Percentiles rank a stretch among this genome's conserved stretches.
phyloP scores from a whole-genome alignment of 2,329 filamentous ascomycete genomes.

The Colletotrichum sp. region DNA sequence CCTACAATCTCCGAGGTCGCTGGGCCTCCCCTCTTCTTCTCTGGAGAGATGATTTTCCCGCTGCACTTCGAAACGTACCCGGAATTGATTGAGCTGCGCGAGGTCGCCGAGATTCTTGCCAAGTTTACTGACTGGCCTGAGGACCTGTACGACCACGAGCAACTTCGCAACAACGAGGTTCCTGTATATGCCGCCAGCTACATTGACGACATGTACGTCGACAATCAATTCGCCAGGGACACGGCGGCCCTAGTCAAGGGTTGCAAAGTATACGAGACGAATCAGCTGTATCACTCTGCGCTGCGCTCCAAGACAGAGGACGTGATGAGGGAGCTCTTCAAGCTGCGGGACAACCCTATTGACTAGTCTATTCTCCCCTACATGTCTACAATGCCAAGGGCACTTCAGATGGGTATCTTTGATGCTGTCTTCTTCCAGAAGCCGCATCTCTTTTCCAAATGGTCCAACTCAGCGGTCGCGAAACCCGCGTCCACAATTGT shows the following conservation, averaged over 20 bases:
- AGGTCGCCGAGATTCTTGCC: constrained; percentile 76
- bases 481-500: constrained; percentile 53
- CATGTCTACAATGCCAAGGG: background rate
- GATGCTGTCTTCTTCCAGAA: constrained; percentile 57
- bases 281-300: constrained; percentile 86
- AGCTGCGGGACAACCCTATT: constrained; percentile 72
- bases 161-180: constrained; percentile 77
- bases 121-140: constrained; percentile 71
- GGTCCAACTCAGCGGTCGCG: constrained; percentile 36
- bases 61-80: constrained; percentile 83
- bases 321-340: constrained; percentile 78
- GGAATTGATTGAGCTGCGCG: constrained; percentile 73
- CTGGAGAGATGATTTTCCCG: constrained; percentile 91
- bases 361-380: constrained; percentile 42
- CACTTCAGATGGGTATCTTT: constrained; percentile 48
- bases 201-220: constrained; percentile 91
- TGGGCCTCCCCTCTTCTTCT: constrained; percentile 73
- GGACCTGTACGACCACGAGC: constrained; percentile 74
- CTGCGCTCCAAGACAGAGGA: constrained; percentile 76
- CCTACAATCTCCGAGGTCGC: constrained; percentile 28
- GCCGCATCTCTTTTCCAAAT: constrained; percentile 52
- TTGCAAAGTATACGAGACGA: constrained; percentile 84
- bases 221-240: constrained; percentile 73
- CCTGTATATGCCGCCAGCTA: constrained; percentile 87
- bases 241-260: constrained; percentile 78